Evolutionary conservation across 176 grass and related monocot species (phyloP), one percentile per base, ranked within the genome.

Genomic region (Avena eriantha): DNA sequence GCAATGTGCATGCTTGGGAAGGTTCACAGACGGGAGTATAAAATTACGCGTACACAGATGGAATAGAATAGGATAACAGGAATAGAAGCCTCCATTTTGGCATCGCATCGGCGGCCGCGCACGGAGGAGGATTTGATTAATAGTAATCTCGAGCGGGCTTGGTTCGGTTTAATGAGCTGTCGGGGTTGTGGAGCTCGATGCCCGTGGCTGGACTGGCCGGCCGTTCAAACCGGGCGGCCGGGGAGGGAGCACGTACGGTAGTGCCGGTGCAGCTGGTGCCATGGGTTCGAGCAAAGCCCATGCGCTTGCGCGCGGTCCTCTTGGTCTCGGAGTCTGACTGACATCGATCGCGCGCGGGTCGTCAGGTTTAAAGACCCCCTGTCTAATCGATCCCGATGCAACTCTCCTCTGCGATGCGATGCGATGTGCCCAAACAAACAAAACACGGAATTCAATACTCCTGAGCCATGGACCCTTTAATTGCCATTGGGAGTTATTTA

Each of bases 341-440:
- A 4, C 14, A 23, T 47, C 13, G 71, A 74, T 74, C 71, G 45
- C 5, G 10, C 45, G 43, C n/a, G 45, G 68, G 72, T 87, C 58
- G 17, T 80, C 81, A 80, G 85, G 89, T 77, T 88, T 91, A 61
- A 85, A 77, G 76, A 70, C 60, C 70, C 11, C 34, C 34, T 35
- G 82, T 81, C 85, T 81, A 85, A 70, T 84, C 86, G 82, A 91
- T 88, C 90, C 90, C 86, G 80, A 91, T 85, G 90, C 85, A 13
- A 10, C 10, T 74, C 66, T n/a, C n/a, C n/a, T n/a, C n/a, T n/a
- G n/a, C n/a, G n/a, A n/a, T n/a, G n/a, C n/a, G n/a, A n/a, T 9
- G 16, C 47, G 24, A 45, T 15, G 23, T 33, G 80, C 58, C 69
- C 50, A 72, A 78, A 73, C 85, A 80, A 78, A 65, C 73, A 53